A percentile compares a stretch with the other conserved stretches of the same genome.
phyloP scores from a whole-genome alignment of 208 protist genomes.

The Jaenimonas drosophilae region DNA sequence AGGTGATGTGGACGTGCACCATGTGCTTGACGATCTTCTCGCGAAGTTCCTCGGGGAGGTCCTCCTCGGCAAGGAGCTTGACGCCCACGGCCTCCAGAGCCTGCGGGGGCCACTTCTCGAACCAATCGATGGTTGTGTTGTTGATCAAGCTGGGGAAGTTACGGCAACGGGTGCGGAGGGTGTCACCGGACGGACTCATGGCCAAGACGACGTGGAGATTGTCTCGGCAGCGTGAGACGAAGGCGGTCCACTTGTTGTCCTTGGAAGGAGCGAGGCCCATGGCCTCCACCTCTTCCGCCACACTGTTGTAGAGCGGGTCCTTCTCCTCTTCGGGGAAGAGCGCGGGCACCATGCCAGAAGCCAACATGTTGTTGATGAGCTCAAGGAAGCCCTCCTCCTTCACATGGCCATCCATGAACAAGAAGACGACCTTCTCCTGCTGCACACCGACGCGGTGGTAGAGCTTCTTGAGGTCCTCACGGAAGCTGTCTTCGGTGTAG shows the following conservation, averaged over 20 bases:
- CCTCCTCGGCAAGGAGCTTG: conserved; percentile 79
- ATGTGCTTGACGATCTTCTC: conserved; percentile 91
- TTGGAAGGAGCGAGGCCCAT: conserved; percentile 85
- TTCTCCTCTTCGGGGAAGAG: conserved; percentile 98
- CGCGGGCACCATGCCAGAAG: conserved; percentile 97
- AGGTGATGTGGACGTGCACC: conserved; percentile 92
- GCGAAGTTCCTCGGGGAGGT: conserved; percentile 83
- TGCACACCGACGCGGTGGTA: conserved; percentile 91
- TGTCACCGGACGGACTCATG: conserved; percentile 97
- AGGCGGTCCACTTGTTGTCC: conserved; percentile 96
- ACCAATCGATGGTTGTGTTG: conserved; percentile 99
- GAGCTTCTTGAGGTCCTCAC: conserved; percentile 97
- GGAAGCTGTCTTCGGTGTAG: conserved; percentile 96
- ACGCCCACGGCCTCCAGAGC: conserved; percentile 93
- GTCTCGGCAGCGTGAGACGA: conserved; percentile 96
- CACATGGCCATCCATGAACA: conserved; percentile 98
- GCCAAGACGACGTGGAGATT: conserved; percentile 98
- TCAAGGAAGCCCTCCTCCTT: conserved; percentile 98
- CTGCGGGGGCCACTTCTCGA: conserved; percentile 96
- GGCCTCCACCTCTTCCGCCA: conserved; percentile 86
- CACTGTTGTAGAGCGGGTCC: conserved; percentile 89
- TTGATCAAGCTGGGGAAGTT: conserved; percentile 98
- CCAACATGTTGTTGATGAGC: conserved; percentile 99
- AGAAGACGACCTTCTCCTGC: conserved; percentile 92
- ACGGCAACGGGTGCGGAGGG: conserved; percentile 93